Evolutionary conservation across 306 rosid genomes (phyloP).

Genomic region (Luffa acutangula): DNA sequence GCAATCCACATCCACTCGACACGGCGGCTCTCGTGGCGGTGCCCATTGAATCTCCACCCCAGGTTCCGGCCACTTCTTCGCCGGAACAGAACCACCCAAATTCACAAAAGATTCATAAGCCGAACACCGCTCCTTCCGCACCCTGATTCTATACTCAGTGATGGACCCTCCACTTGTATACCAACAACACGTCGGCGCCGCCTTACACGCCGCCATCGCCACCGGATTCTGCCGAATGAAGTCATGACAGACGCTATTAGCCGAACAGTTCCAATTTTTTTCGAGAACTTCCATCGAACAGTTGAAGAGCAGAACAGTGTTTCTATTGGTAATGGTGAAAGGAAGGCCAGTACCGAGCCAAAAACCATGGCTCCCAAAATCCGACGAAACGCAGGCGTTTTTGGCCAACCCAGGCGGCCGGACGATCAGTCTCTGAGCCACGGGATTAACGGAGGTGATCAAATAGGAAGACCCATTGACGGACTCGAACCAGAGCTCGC

Average conservation of each 20-base stretch:
- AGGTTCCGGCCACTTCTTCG: conserved; percentile 47
- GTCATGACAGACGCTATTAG: conserved; percentile 37
- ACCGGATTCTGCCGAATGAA: conserved; percentile 24
- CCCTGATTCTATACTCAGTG: conserved; percentile 42
- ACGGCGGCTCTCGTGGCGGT: conserved; percentile 42
- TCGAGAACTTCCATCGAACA: conserved; percentile 36
- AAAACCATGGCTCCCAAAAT: conserved; percentile 38
- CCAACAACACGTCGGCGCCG: conserved; percentile 43
- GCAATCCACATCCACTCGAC: conserved; percentile 18
- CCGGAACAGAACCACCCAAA: conserved; percentile 23
- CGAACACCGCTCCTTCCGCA: conserved; percentile 46
- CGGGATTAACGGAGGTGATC: conserved; percentile 38
- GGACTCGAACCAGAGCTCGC: conserved; percentile 38
- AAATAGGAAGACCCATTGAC: conserved; percentile 51
- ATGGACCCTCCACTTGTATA: conserved; percentile 60
- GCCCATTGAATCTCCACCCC: conserved; percentile 78
- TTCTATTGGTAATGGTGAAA: conserved; percentile 59
- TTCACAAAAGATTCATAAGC: conserved; percentile 71
- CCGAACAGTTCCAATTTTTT: conserved; percentile 50
- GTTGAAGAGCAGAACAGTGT: conserved; percentile 64
- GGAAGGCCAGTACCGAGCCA: conserved; percentile 47
- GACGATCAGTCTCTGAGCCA: conserved; percentile 40
- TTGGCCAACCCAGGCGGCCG: conserved; percentile 34
- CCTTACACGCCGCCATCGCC: conserved; percentile 19
- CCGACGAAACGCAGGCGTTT: conserved; percentile 52